Evolutionary conservation across 345 rosid species (phyloP).

Genomic region (Eucalyptus lansdowneana): DNA sequence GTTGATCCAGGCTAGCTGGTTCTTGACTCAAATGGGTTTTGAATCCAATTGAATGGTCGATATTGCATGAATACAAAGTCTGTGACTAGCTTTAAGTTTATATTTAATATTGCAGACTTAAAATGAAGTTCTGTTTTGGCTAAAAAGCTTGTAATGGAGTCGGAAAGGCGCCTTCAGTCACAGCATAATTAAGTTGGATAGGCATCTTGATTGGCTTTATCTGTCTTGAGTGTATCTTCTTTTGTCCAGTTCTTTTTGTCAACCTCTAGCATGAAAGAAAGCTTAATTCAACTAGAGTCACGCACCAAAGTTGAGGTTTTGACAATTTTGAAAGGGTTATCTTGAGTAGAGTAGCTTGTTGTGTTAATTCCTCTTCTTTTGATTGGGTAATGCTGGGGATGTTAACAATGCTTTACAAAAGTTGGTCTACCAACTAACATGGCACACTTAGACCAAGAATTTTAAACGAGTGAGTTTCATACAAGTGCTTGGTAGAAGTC

Average conservation of each 20-base stretch:
- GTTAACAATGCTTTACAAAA: background rate
- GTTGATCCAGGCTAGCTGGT: background rate
- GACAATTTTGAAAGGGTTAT: background rate
- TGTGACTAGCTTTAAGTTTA: background rate
- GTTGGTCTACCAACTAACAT: background rate
- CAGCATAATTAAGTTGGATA: background rate
- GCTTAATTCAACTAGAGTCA: background rate
- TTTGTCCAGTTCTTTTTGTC: background rate
- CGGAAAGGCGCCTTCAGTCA: background rate
- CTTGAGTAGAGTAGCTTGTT: background rate
- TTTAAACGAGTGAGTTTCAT: background rate
- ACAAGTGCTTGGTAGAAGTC: background rate
- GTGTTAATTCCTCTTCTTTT: background rate
- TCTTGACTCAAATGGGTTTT: background rate
- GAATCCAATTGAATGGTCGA: background rate
- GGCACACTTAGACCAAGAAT: background rate
- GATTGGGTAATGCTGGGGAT: background rate
- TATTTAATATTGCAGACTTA: background rate
- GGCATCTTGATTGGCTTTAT: background rate
- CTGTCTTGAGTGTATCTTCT: background rate
- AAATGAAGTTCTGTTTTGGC: background rate
- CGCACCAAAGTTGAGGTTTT: background rate
- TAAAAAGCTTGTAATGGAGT: background rate
- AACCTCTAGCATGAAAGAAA: background rate
- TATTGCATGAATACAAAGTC: background rate